A percentile compares a stretch with the other conserved stretches of the same genome.
Conservation (phyloP, 768 basidiomycete species). For the Suillus paluster region DNA sequence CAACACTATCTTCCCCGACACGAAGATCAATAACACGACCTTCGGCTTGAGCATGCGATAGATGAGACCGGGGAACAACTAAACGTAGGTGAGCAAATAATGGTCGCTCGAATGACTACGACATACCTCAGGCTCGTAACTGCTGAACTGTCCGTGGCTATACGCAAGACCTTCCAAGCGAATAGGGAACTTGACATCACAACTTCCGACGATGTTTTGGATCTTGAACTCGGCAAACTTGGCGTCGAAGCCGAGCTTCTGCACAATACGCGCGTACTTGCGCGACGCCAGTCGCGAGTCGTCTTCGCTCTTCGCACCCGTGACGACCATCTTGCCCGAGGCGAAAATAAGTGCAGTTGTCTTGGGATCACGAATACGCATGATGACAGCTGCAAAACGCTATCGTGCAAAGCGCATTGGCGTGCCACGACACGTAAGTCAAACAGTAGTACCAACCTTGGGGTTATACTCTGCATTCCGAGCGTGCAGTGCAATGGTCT, state of each 20-base stretch:
- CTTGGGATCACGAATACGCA: conserved; percentile 99
- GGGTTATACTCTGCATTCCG: conserved; percentile 99
- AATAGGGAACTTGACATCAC: conserved; percentile 99
- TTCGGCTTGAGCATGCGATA: conserved; percentile 99
- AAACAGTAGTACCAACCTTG: conserved; percentile 80
- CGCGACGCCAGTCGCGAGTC: conserved; percentile 95
- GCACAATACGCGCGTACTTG: conserved; percentile 98
- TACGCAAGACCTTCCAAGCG: conserved; percentile 96
- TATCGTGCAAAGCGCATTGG: conserved; percentile 72
- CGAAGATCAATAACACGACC: conserved; percentile 97
- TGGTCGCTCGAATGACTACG: not conserved
- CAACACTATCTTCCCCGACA: conserved; percentile 98
- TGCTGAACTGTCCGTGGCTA: conserved; percentile 97
- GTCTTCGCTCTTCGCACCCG: conserved; percentile 98
- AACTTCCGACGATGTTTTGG: conserved; percentile 98
- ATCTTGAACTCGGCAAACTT: conserved; percentile 99
- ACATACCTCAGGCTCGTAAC: conserved; percentile 95
- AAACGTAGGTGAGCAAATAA: not conserved
- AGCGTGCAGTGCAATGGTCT: conserved; percentile 98
- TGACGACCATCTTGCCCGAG: conserved; percentile 99
- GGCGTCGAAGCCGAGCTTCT: conserved; percentile 98
- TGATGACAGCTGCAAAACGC: conserved; percentile 99
- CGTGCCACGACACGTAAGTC: conserved; percentile 45
- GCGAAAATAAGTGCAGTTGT: conserved; percentile 99
- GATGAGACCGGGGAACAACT: conserved; percentile 99